phyloP scores from a whole-genome alignment of 495 filamentous ascomycete species.

The Chaetomium fimeti region DNA sequence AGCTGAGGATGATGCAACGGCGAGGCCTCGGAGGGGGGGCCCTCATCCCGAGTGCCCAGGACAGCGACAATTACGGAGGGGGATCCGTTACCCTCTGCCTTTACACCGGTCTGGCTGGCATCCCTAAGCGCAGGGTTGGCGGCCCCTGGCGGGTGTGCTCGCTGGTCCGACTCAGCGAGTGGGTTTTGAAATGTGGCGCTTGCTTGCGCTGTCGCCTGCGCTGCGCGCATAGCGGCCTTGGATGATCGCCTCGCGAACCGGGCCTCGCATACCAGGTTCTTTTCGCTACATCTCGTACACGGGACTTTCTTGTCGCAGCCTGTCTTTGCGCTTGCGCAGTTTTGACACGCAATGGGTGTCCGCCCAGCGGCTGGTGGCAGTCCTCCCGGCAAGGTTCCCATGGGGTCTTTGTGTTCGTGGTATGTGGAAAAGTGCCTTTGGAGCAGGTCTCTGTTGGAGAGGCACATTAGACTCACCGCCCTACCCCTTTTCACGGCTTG shows the following conservation, averaged over 20 bases:
- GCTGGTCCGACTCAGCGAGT: slow-evolving; percentile 26
- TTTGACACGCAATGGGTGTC: slow-evolving; percentile 56
- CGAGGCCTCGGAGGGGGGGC: slow-evolving; percentile 33
- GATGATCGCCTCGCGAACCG: slow-evolving; percentile 57
- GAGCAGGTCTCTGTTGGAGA: slow-evolving; percentile 53
- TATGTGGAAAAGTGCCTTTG: slow-evolving; percentile 57
- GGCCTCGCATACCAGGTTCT: slow-evolving; percentile 56
- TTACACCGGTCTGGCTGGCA: slow-evolving; percentile 33
- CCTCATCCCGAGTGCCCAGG: slow-evolving; percentile 32
- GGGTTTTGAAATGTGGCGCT: slow-evolving; percentile 27
- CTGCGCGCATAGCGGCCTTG: slow-evolving; percentile 47
- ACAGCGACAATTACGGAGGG: slow-evolving; percentile 29
- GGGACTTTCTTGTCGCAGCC: slow-evolving; percentile 67
- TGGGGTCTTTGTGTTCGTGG: slow-evolving; percentile 46
- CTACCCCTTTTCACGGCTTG: slow-evolving; percentile 28
- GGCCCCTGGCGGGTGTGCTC: slow-evolving; percentile 28
- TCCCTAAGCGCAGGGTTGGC: slow-evolving; percentile 42
- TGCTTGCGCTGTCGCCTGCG: slow-evolving; percentile 28
- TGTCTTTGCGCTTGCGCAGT: slow-evolving; percentile 62
- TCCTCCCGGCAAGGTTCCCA: slow-evolving; percentile 42
- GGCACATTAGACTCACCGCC: slow-evolving; percentile 16
- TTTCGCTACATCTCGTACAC: slow-evolving; percentile 56
- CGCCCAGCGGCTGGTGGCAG: slow-evolving; percentile 39
- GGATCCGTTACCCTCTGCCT: slow-evolving; percentile 27
- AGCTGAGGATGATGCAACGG: slow-evolving; percentile 35